Percentiles rank a stretch among this genome's conserved stretches.
These are phyloP conservation scores for Physcomitrium patens DNA, from an alignment of 225 moss, liverwort and hornwort species.

Conservation along the genomic window DNA sequence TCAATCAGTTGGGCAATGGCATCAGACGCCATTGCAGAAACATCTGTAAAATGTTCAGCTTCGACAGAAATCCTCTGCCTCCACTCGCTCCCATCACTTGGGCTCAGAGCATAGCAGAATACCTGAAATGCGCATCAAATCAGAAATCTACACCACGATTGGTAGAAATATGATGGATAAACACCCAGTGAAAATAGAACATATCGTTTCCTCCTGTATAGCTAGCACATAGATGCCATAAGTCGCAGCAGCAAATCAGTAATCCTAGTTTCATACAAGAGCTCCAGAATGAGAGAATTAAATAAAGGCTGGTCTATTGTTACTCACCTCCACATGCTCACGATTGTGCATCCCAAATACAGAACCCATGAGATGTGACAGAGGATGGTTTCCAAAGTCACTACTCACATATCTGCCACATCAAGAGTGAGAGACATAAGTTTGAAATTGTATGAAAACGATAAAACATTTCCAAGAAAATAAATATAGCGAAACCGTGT, in stretches of 20 bases:
- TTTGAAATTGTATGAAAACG: background rate
- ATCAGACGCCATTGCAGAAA: conserved; percentile 83
- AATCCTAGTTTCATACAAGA: too few relatives aligned
- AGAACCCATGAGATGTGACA: conserved; percentile 96
- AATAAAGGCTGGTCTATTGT: background rate
- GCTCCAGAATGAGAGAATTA: background rate
- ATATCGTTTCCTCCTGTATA: too few relatives aligned
- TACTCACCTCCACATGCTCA: conserved; percentile 79
- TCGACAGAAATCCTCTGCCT: conserved; percentile 87
- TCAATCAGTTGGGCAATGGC: conserved; percentile 80
- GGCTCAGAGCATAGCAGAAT: conserved; percentile 94
- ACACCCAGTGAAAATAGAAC: too few relatives aligned
- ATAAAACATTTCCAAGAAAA: background rate
- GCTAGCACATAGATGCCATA: too few relatives aligned
- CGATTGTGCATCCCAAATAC: conserved; percentile 90
- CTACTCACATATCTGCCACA: conserved; percentile 87
- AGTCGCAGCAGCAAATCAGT: too few relatives aligned
- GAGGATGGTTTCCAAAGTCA: conserved; percentile 93
- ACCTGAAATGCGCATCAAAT: conserved; percentile 53
- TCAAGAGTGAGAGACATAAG: conserved; percentile 9
- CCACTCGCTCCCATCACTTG: conserved; percentile 98
- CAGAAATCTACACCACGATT: background rate
- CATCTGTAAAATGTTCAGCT: conserved; percentile 96
- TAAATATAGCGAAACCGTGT: background rate
- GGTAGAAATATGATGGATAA: background rate